phyloP scores from a whole-genome alignment of 345 rosid species.

The Eucalyptus sp. region DNA sequence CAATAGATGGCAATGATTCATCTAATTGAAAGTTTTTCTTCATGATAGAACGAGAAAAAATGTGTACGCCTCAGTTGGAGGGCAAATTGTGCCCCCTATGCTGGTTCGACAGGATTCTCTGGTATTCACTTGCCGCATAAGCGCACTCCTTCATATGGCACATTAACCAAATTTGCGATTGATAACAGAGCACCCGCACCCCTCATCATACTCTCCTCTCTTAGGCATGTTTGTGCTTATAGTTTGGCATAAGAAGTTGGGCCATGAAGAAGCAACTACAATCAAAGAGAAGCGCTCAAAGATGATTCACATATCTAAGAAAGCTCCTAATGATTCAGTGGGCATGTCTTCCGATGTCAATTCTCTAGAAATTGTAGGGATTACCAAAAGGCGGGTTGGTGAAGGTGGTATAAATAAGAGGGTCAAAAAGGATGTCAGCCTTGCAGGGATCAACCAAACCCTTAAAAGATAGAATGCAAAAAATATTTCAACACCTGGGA shows the following conservation, averaged over 20 bases:
- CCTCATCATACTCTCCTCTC: neutral
- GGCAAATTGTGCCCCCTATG: neutral
- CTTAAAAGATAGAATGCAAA: neutral
- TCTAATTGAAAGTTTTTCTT: neutral
- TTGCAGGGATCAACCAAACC: neutral
- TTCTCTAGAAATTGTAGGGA: conserved; percentile 1
- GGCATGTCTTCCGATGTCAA: neutral
- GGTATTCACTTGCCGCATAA: neutral
- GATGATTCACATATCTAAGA: neutral
- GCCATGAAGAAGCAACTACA: neutral
- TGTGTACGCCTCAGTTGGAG: neutral
- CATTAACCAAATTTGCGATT: neutral
- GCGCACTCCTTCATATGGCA: neutral
- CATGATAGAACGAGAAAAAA: neutral
- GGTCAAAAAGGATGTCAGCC: neutral
- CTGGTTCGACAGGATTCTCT: neutral
- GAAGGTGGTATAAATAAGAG: neutral
- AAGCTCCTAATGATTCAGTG: neutral
- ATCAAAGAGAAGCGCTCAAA: neutral
- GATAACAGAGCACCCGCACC: neutral
- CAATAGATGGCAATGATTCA: conserved; percentile 1
- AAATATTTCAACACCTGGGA: neutral
- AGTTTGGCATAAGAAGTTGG: conserved; percentile 1
- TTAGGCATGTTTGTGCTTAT: neutral
- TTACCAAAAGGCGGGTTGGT: conserved; percentile 2